phyloP scores from a whole-genome alignment of 306 rosid species.

The Quercus berberidifolia region DNA sequence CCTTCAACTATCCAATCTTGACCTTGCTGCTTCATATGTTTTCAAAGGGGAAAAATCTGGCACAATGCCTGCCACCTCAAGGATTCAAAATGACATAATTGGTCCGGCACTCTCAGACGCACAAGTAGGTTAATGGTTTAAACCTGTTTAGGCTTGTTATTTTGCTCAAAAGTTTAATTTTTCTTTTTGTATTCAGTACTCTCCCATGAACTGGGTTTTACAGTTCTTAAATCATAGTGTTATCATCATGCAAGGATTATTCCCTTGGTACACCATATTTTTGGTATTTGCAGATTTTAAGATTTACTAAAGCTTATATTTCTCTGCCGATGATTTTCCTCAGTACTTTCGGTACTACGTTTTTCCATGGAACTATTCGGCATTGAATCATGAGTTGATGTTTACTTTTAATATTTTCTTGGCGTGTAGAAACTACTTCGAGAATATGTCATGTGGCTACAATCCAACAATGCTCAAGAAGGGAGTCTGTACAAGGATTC shows the following conservation, averaged over 20 bases:
- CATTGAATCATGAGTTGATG: background rate
- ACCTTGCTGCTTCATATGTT: constrained; percentile 62
- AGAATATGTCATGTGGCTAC: constrained; percentile 71
- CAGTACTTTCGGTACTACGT: background rate
- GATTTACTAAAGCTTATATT: background rate
- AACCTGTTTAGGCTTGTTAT: constrained; percentile 5
- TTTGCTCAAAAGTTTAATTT: constrained; percentile 7
- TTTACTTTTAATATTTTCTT: constrained; percentile 13
- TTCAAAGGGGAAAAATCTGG: constrained; percentile 63
- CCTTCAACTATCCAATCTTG: constrained; percentile 75
- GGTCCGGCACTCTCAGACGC: constrained; percentile 60
- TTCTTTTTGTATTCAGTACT: background rate
- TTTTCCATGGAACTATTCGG: background rate
- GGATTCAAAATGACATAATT: constrained; percentile 75
- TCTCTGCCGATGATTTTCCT: background rate
- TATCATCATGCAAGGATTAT: background rate
- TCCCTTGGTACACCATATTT: background rate
- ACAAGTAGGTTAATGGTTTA: constrained; percentile 50
- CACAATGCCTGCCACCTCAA: constrained; percentile 61
- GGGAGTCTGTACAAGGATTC: constrained; percentile 66
- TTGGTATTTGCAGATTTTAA: background rate
- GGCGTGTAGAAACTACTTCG: constrained; percentile 56
- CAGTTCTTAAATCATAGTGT: background rate
- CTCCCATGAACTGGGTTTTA: constrained; percentile 5
- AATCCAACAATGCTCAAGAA: constrained; percentile 53